Percentiles rank a stretch among this genome's conserved stretches.
These are phyloP conservation scores for Hansenula lynferdii DNA, from an alignment of 1,139 yeast species.

Conservation along the genomic window DNA sequence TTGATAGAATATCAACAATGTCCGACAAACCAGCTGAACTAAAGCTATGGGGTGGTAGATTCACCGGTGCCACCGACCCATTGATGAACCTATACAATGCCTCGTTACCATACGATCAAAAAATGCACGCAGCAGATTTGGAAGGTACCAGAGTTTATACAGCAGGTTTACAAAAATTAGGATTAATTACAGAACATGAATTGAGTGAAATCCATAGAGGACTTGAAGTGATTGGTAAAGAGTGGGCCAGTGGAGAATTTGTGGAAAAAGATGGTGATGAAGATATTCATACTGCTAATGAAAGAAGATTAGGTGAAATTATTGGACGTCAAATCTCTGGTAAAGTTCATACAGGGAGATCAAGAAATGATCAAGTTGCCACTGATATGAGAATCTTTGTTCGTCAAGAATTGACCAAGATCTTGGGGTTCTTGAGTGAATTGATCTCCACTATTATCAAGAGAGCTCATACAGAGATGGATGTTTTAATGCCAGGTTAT, in stretches of 20 bases:
- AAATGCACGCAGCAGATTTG: constrained; percentile 90
- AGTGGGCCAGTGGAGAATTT: constrained; percentile 75
- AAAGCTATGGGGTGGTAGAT: constrained; percentile 98
- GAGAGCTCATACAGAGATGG: constrained; percentile 84
- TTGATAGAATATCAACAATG: constrained; percentile 16
- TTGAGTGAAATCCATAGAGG: constrained; percentile 79
- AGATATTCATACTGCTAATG: constrained; percentile 98
- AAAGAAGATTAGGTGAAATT: constrained; percentile 92
- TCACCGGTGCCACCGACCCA: constrained; percentile 96
- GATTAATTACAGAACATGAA: constrained; percentile 68
- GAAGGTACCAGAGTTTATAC: constrained; percentile 95
- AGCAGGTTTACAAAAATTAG: constrained; percentile 74
- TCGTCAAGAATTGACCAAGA: constrained; percentile 63
- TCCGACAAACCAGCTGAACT: constrained; percentile 43
- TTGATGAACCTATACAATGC: constrained; percentile 97
- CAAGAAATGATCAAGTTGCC: constrained; percentile 98
- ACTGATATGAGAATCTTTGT: constrained; percentile 96
- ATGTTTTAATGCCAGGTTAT: constrained; percentile 96
- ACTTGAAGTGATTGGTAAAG: constrained; percentile 59
- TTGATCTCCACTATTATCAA: constrained; percentile 62
- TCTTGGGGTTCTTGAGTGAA: constrained; percentile 52
- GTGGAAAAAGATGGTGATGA: constrained; percentile 91
- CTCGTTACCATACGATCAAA: constrained; percentile 90
- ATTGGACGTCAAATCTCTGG: constrained; percentile 94
- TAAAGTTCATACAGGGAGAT: constrained; percentile 96